These are phyloP conservation scores for Pseudohyphozyma bogoriensis DNA, from an alignment of 768 basidiomycete species.

Conservation along the genomic window DNA sequence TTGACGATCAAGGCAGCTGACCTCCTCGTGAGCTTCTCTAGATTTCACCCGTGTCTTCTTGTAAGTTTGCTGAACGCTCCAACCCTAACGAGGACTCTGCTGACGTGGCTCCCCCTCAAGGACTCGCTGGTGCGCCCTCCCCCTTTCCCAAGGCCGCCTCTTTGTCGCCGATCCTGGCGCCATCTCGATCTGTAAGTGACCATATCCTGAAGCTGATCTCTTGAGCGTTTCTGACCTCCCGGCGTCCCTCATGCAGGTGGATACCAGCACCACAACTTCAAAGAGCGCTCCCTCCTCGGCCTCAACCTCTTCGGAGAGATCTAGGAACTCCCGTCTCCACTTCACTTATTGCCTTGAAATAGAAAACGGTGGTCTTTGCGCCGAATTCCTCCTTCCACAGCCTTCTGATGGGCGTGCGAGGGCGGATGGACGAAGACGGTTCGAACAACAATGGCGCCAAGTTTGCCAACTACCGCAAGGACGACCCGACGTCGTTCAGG, in stretches of 20 bases:
- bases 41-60: conserved; percentile 44
- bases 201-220: not conserved
- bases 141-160: conserved; percentile 41
- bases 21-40: not conserved
- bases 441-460: no score
- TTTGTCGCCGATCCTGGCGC: conserved; percentile 26
- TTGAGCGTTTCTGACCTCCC: not conserved
- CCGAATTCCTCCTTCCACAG: no score
- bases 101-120: conserved; percentile 59
- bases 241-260: conserved; percentile 2
- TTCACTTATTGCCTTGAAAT: no score
- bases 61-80: conserved; percentile 1
- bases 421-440: no score
- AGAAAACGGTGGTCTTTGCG: no score
- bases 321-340: not conserved
- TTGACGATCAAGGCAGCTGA: conserved; percentile 37
- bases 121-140: conserved; percentile 68
- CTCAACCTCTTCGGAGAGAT: not conserved
- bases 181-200: conserved; percentile 2
- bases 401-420: no score
- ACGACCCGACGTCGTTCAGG: conserved; percentile 88
- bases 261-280: conserved; percentile 23
- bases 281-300: conserved; percentile 3
- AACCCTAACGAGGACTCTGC: not conserved
- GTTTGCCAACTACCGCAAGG: conserved; percentile 97